phyloP scores from a whole-genome alignment of 1,284 basidiomycete species.

The Schizophyllum amplum region DNA sequence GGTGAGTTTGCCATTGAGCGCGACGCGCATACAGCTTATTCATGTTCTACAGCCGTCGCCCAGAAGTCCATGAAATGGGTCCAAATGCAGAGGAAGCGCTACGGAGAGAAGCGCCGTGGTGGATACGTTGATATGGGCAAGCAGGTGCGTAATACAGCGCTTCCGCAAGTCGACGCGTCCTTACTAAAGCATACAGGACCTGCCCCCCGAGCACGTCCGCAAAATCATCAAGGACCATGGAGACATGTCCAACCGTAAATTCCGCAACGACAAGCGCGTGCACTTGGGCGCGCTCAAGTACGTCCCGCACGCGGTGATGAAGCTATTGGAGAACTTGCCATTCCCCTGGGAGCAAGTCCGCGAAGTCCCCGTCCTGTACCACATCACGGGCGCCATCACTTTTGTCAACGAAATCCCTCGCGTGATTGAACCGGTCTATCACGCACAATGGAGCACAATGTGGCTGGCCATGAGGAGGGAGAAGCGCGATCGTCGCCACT shows the following conservation, averaged over 20 bases:
- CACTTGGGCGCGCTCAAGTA: constrained; percentile 98
- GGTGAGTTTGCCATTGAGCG: constrained; percentile 19
- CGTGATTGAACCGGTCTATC: constrained; percentile 95
- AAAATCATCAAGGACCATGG: constrained; percentile 98
- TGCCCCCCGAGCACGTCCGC: constrained; percentile 89
- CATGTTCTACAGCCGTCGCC: constrained; percentile 31
- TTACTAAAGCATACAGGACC: constrained; percentile 42
- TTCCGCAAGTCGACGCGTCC: constrained; percentile 4
- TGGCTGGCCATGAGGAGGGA: constrained; percentile 99
- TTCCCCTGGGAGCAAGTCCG: constrained; percentile 99
- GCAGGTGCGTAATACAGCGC: constrained; percentile 48
- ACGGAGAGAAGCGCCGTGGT: constrained; percentile 82
- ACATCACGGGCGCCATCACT: constrained; percentile 99
- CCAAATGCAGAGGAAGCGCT: constrained; percentile 87
- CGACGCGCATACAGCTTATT: background rate
- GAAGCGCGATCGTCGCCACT: constrained; percentile 97
- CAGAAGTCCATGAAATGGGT: constrained; percentile 92
- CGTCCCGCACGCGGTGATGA: constrained; percentile 98
- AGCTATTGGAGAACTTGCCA: constrained; percentile 97
- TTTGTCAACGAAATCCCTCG: constrained; percentile 98
- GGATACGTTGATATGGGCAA: constrained; percentile 92
- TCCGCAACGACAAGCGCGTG: constrained; percentile 97
- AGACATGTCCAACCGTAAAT: constrained; percentile 95
- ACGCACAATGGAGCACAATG: constrained; percentile 99
- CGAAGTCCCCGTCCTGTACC: constrained; percentile 94